Evolutionary conservation across 2,329 filamentous ascomycete genomes (phyloP).

Genomic region (Lasiodiplodia sp.): DNA sequence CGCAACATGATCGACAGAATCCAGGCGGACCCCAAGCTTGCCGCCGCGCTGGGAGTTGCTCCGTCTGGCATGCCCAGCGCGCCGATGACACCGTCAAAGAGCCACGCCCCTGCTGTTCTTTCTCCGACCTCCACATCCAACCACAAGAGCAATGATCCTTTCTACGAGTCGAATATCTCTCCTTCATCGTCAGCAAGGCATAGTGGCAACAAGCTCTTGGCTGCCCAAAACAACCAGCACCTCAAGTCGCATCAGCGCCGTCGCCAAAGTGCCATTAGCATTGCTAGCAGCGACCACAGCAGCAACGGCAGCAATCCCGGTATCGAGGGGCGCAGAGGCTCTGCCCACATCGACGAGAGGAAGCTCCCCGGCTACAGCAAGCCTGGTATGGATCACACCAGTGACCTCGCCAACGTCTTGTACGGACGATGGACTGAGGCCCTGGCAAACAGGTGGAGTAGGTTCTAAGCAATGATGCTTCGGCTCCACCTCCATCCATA

Average conservation of each 20-base stretch:
- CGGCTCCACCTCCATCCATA: no score
- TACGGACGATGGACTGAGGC: constrained; percentile 92
- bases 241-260: constrained; percentile 73
- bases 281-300: constrained; percentile 27
- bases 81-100: constrained; percentile 5
- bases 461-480: constrained; percentile 28
- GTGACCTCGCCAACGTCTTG: constrained; percentile 86
- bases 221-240: constrained; percentile 85
- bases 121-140: constrained; percentile 37
- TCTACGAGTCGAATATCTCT: constrained; percentile 5
- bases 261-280: constrained; percentile 49
- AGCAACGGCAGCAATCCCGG: constrained; percentile 15
- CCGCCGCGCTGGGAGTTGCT: constrained; percentile 51
- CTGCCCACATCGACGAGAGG: constrained; percentile 56
- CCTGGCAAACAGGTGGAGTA: constrained; percentile 63
- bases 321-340: constrained; percentile 1
- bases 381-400: constrained; percentile 89
- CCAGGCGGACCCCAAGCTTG: constrained; percentile 72
- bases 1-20: constrained; percentile 78
- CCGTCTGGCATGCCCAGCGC: constrained; percentile 34
- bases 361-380: constrained; percentile 65
- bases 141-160: constrained; percentile 38
- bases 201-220: constrained; percentile 67
- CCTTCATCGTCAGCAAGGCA: constrained; percentile 1
- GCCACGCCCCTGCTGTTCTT: constrained; percentile 12